Evolutionary conservation across 2,329 filamentous ascomycete species (phyloP), one percentile per base, ranked within the genome.

Genomic region (Phialemoniopsis sp.): DNA sequence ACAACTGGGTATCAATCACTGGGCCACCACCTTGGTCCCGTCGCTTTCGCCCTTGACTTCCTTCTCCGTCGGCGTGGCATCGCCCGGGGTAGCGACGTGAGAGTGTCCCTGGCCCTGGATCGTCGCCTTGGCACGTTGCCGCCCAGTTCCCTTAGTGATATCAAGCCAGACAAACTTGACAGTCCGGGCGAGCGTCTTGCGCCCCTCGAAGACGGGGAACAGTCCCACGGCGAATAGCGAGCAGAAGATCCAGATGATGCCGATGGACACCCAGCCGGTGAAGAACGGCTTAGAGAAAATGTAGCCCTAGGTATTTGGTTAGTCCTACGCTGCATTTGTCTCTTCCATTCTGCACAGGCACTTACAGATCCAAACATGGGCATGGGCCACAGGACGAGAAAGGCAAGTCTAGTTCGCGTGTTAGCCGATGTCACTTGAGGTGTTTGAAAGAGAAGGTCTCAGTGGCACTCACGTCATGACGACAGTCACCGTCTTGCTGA

Each of bases 311-410:
- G n/a, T n/a, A n/a, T n/a, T n/a, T n/a, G n/a, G n/a, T n/a, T n/a
- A n/a, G n/a, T n/a, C n/a, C n/a, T n/a, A n/a, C n/a, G n/a, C n/a
- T n/a, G n/a, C n/a, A n/a, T n/a, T n/a, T n/a, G n/a, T n/a, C n/a
- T n/a, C n/a, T n/a, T n/a, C n/a, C n/a, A n/a, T n/a, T n/a, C n/a
- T n/a, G n/a, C n/a, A n/a, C n/a, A n/a, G n/a, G n/a, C n/a, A n/a
- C n/a, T n/a, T n/a, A n/a, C n/a, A 0, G 74, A 73, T 10, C 88
- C 89, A 55, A 93, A 95, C 80, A 95, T 82, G 2, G 89, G 89
- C 76, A 95, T 91, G 0, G 90, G 89, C 89, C 89, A 95, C 13
- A 95, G 74, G 3, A 95, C 72, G 0, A 95, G 67, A 40, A 95
- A 69, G 0, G 79, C 73, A 0, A 95, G 44, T 0, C 87, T 86